Evolutionary conservation across 2,329 filamentous ascomycete genomes (phyloP).

Genomic region (Cephalotrichum gorgonifer): DNA sequence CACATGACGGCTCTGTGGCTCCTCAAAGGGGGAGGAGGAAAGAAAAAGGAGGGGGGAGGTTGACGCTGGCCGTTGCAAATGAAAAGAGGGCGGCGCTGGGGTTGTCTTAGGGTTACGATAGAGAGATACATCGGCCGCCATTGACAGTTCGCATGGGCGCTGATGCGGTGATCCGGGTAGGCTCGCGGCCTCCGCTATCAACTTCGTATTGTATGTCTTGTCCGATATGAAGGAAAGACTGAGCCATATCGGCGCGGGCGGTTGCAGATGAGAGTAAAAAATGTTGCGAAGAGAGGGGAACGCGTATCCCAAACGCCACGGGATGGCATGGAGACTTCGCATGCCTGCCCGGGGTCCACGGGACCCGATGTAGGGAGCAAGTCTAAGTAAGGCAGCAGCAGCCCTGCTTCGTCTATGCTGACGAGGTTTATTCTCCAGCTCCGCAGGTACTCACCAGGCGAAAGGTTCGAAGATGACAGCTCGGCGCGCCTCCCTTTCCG

Average conservation of each 20-base stretch:
- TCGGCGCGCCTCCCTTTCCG: not conserved
- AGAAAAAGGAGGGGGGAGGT: not conserved
- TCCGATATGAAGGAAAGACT: not conserved
- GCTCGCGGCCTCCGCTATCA: not conserved
- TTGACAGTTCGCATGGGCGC: not conserved
- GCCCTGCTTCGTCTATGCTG: not conserved
- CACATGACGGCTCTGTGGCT: conserved; percentile 1
- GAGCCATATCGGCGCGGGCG: not conserved
- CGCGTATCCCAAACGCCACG: too few relatives aligned
- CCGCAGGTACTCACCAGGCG: not conserved
- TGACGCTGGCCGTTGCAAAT: not conserved
- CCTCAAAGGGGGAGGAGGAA: not conserved
- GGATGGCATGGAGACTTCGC: not conserved
- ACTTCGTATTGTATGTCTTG: not conserved
- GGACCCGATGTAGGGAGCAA: not conserved
- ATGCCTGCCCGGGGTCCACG: not conserved
- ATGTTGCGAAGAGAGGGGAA: too few relatives aligned
- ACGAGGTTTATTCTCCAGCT: not conserved
- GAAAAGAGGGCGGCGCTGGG: not conserved
- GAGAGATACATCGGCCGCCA: not conserved
- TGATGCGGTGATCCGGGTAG: not conserved
- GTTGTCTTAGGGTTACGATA: not conserved
- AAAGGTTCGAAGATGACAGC: not conserved
- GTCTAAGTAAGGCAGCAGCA: not conserved
- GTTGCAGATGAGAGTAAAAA: not conserved